Percentiles rank a stretch among this genome's conserved stretches.
phyloP scores from a whole-genome alignment of 495 filamentous ascomycete species.

The Podospora didyma region DNA sequence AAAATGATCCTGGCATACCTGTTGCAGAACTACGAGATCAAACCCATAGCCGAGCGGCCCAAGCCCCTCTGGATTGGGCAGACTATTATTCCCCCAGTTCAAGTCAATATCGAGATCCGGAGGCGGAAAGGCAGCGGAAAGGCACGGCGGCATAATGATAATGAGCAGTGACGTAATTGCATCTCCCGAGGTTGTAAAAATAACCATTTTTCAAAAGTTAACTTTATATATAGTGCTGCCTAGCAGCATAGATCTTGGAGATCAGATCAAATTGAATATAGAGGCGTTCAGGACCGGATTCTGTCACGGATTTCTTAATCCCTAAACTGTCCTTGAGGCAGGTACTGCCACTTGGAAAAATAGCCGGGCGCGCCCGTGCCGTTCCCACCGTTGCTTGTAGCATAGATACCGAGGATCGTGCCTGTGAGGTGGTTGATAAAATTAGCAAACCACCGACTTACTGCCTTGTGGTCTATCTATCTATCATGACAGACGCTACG shows the following conservation, averaged over 20 bases:
- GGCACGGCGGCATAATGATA: too few relatives aligned
- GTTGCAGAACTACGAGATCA: constrained; percentile 40
- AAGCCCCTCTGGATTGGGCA: constrained; percentile 27
- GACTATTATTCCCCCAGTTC: constrained; percentile 26
- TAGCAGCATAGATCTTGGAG: too few relatives aligned
- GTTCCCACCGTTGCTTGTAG: constrained; percentile 47
- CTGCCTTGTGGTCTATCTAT: not conserved
- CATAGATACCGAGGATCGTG: constrained; percentile 44
- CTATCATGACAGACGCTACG: too few relatives aligned
- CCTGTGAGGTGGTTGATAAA: too few relatives aligned
- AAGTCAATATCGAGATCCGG: constrained; percentile 23
- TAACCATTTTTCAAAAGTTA: too few relatives aligned
- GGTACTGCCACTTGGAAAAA: constrained; percentile 45
- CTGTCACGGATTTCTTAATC: constrained; percentile 14
- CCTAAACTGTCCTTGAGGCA: constrained; percentile 37
- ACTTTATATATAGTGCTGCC: too few relatives aligned
- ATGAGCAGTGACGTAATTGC: too few relatives aligned
- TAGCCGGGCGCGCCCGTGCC: constrained; percentile 40
- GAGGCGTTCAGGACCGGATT: not conserved
- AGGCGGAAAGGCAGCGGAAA: constrained; percentile 15
- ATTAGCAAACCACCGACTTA: not conserved
- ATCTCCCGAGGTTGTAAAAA: too few relatives aligned
- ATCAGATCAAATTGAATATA: not conserved
- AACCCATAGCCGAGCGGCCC: constrained; percentile 22
- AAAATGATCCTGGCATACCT: constrained; percentile 40